Evolutionary conservation across 2,329 filamentous ascomycete genomes (phyloP).

Genomic region (Arthrobotrys entomopaga): DNA sequence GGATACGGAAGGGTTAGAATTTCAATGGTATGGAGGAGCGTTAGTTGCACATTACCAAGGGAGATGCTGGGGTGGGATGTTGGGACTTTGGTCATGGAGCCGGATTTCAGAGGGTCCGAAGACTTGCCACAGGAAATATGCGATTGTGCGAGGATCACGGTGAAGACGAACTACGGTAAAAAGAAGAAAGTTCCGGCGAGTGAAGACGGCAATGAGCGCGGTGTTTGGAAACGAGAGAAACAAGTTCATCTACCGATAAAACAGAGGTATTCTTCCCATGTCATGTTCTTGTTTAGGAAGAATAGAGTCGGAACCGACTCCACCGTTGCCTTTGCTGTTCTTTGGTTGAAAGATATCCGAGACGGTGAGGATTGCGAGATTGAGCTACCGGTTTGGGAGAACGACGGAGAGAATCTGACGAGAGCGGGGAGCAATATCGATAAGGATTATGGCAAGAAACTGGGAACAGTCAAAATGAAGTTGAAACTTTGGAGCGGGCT

Average conservation of each 20-base stretch:
- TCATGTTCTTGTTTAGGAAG: slow-evolving; percentile 71
- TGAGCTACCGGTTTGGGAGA: slow-evolving; percentile 73
- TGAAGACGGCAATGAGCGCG: slow-evolving; percentile 3
- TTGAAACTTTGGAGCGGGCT: slow-evolving; percentile 72
- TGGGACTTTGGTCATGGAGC: slow-evolving; percentile 70
- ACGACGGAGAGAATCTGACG: slow-evolving; percentile 66
- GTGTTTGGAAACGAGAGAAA: slow-evolving; percentile 19
- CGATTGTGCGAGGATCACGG: slow-evolving; percentile 21
- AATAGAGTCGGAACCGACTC: slow-evolving; percentile 68
- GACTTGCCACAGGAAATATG: slow-evolving; percentile 27
- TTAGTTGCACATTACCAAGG: slow-evolving; percentile 70
- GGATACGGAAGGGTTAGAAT: slow-evolving; percentile 75
- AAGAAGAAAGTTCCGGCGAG: slow-evolving; percentile 25
- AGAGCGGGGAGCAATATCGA: slow-evolving; percentile 66
- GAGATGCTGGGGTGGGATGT: slow-evolving; percentile 73
- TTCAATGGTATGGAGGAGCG: slow-evolving; percentile 77
- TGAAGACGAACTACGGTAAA: slow-evolving; percentile 14
- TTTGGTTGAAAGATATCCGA: slow-evolving; percentile 76
- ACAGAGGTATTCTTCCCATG: slow-evolving; percentile 70
- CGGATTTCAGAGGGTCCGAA: slow-evolving; percentile 19
- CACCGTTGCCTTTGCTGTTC: slow-evolving; percentile 71
- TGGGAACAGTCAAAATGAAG: slow-evolving; percentile 70
- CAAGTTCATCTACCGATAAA: slow-evolving; percentile 66
- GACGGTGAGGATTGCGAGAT: slow-evolving; percentile 74
- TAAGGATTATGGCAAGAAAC: slow-evolving; percentile 67